Evolutionary conservation across 2,329 filamentous ascomycete species (phyloP).

Genomic region (Aspergillus fructus): DNA sequence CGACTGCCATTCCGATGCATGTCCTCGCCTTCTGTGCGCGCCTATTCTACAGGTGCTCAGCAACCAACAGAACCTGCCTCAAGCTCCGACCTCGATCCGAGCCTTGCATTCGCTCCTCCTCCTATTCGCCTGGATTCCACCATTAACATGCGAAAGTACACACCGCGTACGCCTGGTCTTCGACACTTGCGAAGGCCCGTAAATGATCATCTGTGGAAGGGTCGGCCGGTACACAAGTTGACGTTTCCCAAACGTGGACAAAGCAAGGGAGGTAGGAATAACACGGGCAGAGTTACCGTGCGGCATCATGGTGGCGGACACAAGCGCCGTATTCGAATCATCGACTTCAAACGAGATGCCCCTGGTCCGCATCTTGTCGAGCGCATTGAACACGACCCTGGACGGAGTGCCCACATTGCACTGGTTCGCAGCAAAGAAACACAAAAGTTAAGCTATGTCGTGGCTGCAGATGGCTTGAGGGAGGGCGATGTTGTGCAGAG

Average conservation of each 20-base stretch:
- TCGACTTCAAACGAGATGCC: slow-evolving; percentile 79
- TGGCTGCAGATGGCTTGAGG: slow-evolving; percentile 92
- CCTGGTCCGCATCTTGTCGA: slow-evolving; percentile 86
- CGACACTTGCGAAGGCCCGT: slow-evolving; percentile 88
- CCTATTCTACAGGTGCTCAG: slow-evolving; percentile 52
- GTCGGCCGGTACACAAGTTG: slow-evolving; percentile 75
- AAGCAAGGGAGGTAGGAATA: slow-evolving; percentile 88
- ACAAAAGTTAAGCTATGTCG: slow-evolving; percentile 79
- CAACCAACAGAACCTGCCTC: slow-evolving; percentile 32
- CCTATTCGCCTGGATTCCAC: slow-evolving; percentile 42
- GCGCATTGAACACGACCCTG: slow-evolving; percentile 93
- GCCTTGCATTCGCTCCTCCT: slow-evolving; percentile 46
- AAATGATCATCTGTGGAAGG: slow-evolving; percentile 97
- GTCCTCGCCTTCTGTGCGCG: slow-evolving; percentile 45
- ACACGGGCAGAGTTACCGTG: slow-evolving; percentile 79
- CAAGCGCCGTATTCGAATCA: slow-evolving; percentile 84
- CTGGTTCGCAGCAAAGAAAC: slow-evolving; percentile 74
- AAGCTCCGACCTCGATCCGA: slow-evolving; percentile 37
- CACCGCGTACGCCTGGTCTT: slow-evolving; percentile 86
- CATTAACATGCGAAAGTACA: slow-evolving; percentile 75
- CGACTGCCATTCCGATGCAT: slow-evolving; percentile 50
- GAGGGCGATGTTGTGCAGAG: slow-evolving; percentile 90
- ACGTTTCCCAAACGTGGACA: slow-evolving; percentile 93
- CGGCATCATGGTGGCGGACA: slow-evolving; percentile 89
- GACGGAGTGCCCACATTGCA: slow-evolving; percentile 89